Conservation (phyloP, 305 asterid genomes). For the Fraxinus xanthoxyloides region DNA sequence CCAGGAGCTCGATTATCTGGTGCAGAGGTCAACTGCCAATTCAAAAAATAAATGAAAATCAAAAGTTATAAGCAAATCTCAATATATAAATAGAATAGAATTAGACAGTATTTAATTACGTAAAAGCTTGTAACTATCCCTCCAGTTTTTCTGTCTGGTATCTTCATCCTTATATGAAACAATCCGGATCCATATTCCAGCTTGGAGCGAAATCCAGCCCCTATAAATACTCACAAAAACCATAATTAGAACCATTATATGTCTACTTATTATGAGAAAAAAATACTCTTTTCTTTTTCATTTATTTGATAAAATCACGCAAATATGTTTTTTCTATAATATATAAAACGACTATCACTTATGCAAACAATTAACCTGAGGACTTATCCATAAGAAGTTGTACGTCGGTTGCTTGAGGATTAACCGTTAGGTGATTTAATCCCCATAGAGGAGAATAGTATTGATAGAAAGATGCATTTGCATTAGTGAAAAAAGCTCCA, state of each 20-base stretch:
- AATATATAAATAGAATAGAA: neutral
- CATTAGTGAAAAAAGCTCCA: neutral
- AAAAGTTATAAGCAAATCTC: neutral
- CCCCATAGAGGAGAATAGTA: conserved; percentile 47
- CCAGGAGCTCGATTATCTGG: conserved; percentile 9
- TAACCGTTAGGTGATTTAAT: conserved; percentile 27
- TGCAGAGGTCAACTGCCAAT: conserved; percentile 35
- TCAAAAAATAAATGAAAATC: neutral
- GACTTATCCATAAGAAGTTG: conserved; percentile 37
- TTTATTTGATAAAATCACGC: too few relatives aligned
- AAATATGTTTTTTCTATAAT: too few relatives aligned
- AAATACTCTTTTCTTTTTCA: too few relatives aligned
- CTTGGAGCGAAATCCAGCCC: conserved; percentile 62
- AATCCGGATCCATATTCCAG: conserved; percentile 39
- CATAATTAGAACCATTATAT: neutral
- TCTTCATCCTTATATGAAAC: conserved; percentile 47
- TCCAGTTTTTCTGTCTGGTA: conserved; percentile 35
- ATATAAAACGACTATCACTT: neutral
- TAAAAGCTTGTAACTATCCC: conserved; percentile 47
- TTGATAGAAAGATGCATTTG: conserved; percentile 26
- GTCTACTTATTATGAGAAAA: neutral
- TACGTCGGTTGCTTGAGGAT: conserved; percentile 34
- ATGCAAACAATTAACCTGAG: conserved; percentile 27
- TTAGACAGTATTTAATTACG: conserved; percentile 21
- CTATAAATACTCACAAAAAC: conserved; percentile 7